Evolutionary conservation across 352 stramenopile species (phyloP).

Genomic region (Pseudoperonospora humuli): DNA sequence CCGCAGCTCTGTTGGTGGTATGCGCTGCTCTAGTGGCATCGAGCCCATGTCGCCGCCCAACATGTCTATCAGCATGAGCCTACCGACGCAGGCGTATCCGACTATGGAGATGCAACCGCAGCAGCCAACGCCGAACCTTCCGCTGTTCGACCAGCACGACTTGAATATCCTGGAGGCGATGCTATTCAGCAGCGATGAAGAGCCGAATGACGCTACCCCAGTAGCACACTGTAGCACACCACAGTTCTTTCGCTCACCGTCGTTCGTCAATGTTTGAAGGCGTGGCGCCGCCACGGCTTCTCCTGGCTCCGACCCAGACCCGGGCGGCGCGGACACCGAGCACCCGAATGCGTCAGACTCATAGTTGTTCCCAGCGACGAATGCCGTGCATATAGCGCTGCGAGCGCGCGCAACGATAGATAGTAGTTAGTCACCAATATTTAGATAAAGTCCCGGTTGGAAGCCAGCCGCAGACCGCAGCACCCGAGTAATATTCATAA

Average conservation of each 20-base stretch:
- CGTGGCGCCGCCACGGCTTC: conserved; percentile 16
- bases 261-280: conserved; percentile 35
- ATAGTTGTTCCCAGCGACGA: conserved; percentile 9
- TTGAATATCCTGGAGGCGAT: conserved; percentile 45
- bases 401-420: conserved; percentile 11
- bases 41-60: conserved; percentile 22
- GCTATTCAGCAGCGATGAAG: conserved; percentile 49
- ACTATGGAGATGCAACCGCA: conserved; percentile 1
- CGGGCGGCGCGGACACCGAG: conserved; percentile 20
- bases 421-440: conserved; percentile 17
- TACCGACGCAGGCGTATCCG: conserved; percentile 12
- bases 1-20: conserved; percentile 2
- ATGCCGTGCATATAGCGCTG: background rate
- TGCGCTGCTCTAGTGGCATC: conserved; percentile 4
- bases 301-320: conserved; percentile 15
- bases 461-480: too few relatives aligned
- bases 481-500: too few relatives aligned
- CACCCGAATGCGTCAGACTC: conserved; percentile 17
- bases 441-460: too few relatives aligned
- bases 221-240: conserved; percentile 18
- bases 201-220: conserved; percentile 19
- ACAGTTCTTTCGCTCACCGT: conserved; percentile 20
- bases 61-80: conserved; percentile 19
- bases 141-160: conserved; percentile 39
- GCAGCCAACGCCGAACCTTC: conserved; percentile 9